Base-by-base conservation (phyloP, 129 eudicot species). In the Artemisia annua region DNA sequence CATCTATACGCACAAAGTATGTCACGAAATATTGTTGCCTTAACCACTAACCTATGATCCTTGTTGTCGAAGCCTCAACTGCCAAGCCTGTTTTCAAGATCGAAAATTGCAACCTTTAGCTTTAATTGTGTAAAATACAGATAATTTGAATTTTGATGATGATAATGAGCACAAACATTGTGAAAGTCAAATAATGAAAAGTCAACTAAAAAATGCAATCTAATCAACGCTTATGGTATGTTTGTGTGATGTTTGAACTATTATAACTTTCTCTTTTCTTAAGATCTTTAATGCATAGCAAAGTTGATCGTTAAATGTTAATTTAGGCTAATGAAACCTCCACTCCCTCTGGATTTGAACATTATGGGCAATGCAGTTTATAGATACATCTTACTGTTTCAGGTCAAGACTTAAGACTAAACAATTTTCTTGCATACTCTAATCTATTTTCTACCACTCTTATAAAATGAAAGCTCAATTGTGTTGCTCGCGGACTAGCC, bases 21-120 rank as follows among this genome's bases (percentile, higher is more conserved):
- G 44, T 60, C 62, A 30, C 73, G 20, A 8, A 53, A 54, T 35
- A 39, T 70, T 53, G 70, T 30, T 65, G 70, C 24, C 15, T 18
- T 10, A 24, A 16, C 30, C 43, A 60, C 7, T 28, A 43, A 16
- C 46, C 62, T 68, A 85, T 22, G 82, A 61, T 51, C 75, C 67
- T 39, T 80, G 83, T 5, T 59, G 89, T 75, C 86, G 86, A 56
- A 82, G 84, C 80, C 84, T 85, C 86, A 82, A 67, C 79, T 73
- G 86, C 95, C 91, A 91, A 6, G 88, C 95, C 91, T 91, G 88
- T 80, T 71, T 43, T 28, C 70, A 73, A 50, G 35, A 51, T 63
- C 4, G 39, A 17, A 51, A 28, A 73, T 12, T 28, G 17, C 19
- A 61, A 73, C 30, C 14, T 63, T 73, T 6, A 1, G 35, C 62